Evolutionary conservation across 2,329 filamentous ascomycete species (phyloP).

Genomic region (Sclerotinia nivalis): DNA sequence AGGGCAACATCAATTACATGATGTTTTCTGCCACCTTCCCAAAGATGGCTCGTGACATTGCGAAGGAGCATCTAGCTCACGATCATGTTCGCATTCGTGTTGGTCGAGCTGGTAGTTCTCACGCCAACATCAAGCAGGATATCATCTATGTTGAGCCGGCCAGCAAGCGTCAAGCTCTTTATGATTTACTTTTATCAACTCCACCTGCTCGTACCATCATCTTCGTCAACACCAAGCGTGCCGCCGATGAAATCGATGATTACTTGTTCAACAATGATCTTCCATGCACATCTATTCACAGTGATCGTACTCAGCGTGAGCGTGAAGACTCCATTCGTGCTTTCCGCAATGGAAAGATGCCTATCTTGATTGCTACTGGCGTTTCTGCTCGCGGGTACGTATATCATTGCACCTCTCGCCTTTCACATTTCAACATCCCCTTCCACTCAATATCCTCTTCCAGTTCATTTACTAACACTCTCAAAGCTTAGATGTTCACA

Average conservation of each 20-base stretch:
- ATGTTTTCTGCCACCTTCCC: slow-evolving; percentile 97
- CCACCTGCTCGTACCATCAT: slow-evolving; percentile 78
- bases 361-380: slow-evolving; percentile 83
- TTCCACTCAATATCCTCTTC: neutral
- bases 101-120: slow-evolving; percentile 81
- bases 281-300: slow-evolving; percentile 85
- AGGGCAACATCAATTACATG: slow-evolving; percentile 67
- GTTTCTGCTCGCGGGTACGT: slow-evolving; percentile 73
- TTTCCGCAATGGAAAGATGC: slow-evolving; percentile 73
- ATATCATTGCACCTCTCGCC: no score
- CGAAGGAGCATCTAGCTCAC: slow-evolving; percentile 70
- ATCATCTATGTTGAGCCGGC: slow-evolving; percentile 66
- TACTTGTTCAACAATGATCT: slow-evolving; percentile 77
- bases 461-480: neutral
- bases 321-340: slow-evolving; percentile 88
- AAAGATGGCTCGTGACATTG: slow-evolving; percentile 72
- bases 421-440: neutral
- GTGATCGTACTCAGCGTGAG: slow-evolving; percentile 83
- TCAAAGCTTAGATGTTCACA: slow-evolving; percentile 69
- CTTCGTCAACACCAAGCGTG: slow-evolving; percentile 81
- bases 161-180: slow-evolving; percentile 69
- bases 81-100: slow-evolving; percentile 81
- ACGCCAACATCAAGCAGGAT: slow-evolving; percentile 78
- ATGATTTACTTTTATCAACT: slow-evolving; percentile 69
- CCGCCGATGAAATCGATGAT: slow-evolving; percentile 83